Conservation (phyloP, 2,329 filamentous ascomycete genomes). For the Trichophaea hybrida region DNA sequence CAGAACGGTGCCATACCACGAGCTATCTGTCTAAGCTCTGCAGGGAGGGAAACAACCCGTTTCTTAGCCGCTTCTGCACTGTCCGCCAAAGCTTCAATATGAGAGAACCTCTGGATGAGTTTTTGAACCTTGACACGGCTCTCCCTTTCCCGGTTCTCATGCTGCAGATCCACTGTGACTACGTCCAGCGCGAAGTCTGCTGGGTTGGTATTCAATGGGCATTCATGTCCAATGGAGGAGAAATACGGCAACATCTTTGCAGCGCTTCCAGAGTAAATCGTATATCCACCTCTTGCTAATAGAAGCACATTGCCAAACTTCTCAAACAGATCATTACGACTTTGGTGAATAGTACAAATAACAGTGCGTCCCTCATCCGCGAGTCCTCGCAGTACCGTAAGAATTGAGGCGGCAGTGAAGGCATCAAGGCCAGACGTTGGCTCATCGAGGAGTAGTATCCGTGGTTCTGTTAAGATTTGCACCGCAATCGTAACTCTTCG, state of each 20-base stretch:
- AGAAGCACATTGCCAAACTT: constrained; percentile 59
- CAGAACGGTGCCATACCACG: constrained; percentile 48
- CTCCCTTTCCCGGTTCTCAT: constrained; percentile 45
- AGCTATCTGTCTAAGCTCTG: constrained; percentile 55
- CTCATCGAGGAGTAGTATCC: constrained; percentile 59
- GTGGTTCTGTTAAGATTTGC: constrained; percentile 61
- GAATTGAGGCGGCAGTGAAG: constrained; percentile 62
- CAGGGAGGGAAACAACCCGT: constrained; percentile 43
- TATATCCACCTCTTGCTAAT: constrained; percentile 52
- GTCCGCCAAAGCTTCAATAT: constrained; percentile 19
- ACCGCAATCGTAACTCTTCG: constrained; percentile 63
- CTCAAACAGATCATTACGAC: constrained; percentile 55
- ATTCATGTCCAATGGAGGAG: constrained; percentile 44
- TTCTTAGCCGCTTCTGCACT: neutral
- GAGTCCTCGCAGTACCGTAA: constrained; percentile 56
- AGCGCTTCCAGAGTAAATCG: constrained; percentile 52
- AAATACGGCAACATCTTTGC: constrained; percentile 53
- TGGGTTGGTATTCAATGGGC: constrained; percentile 56
- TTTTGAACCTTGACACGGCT: constrained; percentile 48
- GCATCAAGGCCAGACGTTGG: constrained; percentile 64
- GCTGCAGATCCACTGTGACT: constrained; percentile 60
- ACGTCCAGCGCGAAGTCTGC: constrained; percentile 65
- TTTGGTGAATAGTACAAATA: constrained; percentile 65
- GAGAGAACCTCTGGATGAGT: constrained; percentile 38
- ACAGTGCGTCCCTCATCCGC: constrained; percentile 60